Evolutionary conservation across 805 yeast species (phyloP), one percentile per base, ranked within the genome.

Genomic region (Nakazawaea holstii): DNA sequence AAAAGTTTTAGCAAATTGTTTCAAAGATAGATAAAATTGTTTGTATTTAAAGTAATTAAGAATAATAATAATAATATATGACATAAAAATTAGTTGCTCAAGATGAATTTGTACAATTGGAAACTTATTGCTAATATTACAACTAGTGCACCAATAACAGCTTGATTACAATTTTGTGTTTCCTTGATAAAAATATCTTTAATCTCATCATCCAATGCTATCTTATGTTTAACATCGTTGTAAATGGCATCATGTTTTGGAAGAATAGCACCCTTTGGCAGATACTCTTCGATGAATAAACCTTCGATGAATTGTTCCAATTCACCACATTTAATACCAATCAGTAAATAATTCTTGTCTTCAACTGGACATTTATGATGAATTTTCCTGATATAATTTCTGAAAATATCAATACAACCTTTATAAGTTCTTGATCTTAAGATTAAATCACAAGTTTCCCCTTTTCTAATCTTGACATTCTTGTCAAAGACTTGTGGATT

Each of bases 381-480:
- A 57, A 94, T 90, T 44, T 71, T 72, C 59, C 84, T 80, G 45
- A 87, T 68, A 64, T 87, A 90, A 14, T 78, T 69, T 55, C 83
- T 77, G 74, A 94, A 92, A 38, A 92, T 77, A n/a, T 72, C 72
- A 46, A 84, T 83, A 35, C 87, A 89, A 8, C 86, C 88, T 38
- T 79, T 79, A 62, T 87, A 78, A 5, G 89, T 82, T 64, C 90
- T 77, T 36, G 94, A 74, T 48, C 80, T 70, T 50, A 88, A 68
- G 48, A 94, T 88, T 56, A 94, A 73, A 54, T 74, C 70, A 58
- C 89, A 84, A 0, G 98, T 84, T 31, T 85, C 79, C 10, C 97
- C 96, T 68, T 88, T 89, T 67, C 97, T 79, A 64, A 94, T 85
- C 72, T 94, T 94, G 54, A 92, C 86, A 60, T 87, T 81, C 35